Evolutionary conservation across 202 grass and related monocot species (phyloP).

Genomic region (Setaria italica): DNA sequence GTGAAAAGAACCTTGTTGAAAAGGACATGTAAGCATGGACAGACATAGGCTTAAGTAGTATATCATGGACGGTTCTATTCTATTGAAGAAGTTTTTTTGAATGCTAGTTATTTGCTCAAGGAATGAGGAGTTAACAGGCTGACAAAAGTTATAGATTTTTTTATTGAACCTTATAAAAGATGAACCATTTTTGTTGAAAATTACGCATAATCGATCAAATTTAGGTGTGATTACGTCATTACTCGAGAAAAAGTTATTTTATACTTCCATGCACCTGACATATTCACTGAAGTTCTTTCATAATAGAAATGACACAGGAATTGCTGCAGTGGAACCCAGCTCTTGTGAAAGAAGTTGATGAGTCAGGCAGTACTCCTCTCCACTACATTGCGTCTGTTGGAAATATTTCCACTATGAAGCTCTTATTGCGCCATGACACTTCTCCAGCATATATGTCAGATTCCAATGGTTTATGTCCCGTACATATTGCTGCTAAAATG

Average conservation of each 20-base stretch:
- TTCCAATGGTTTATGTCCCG: slow-evolving; percentile 65
- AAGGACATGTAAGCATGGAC: slow-evolving; percentile 2
- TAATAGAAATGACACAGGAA: slow-evolving; percentile 55
- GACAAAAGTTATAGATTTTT: not conserved
- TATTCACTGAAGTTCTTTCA: slow-evolving; percentile 50
- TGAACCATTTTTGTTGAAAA: not conserved
- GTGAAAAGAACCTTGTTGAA: slow-evolving; percentile 41
- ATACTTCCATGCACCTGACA: not conserved
- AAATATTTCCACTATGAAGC: slow-evolving; percentile 39
- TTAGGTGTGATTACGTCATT: not conserved
- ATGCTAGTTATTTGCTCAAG: not conserved
- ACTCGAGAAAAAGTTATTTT: not conserved
- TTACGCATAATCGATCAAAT: not conserved
- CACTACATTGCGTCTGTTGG: slow-evolving; percentile 61
- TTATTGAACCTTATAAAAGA: not conserved
- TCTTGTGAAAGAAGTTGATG: slow-evolving; percentile 54
- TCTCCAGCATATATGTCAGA: slow-evolving; percentile 60
- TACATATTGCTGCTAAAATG: slow-evolving; percentile 63
- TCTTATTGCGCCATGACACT: slow-evolving; percentile 51
- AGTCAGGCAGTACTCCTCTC: slow-evolving; percentile 62
- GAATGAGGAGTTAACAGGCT: not conserved
- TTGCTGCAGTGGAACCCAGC: slow-evolving; percentile 52
- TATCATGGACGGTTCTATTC: not conserved
- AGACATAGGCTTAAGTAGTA: not conserved
- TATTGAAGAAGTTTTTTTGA: not conserved